Conservation (phyloP, 148 eudicot species). For the Nyssa sinensis region DNA sequence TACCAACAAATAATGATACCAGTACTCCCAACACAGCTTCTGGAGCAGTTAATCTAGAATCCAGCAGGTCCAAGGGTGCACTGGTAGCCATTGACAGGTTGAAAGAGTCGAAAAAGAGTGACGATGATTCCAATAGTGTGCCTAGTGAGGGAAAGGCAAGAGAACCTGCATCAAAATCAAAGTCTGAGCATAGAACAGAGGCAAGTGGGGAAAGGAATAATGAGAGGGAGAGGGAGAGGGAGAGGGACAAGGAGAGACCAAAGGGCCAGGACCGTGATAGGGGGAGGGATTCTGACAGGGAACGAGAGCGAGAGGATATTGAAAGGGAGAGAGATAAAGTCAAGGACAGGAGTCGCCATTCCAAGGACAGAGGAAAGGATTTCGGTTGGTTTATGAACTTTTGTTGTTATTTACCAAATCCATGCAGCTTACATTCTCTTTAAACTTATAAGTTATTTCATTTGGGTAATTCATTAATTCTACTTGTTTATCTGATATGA, state of each 20-base stretch:
- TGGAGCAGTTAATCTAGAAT: slow-evolving; percentile 32
- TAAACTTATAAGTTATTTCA: background rate
- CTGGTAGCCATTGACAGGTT: slow-evolving; percentile 49
- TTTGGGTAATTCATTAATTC: background rate
- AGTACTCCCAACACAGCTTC: slow-evolving; percentile 39
- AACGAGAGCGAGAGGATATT: slow-evolving; percentile 63
- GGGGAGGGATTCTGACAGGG: slow-evolving; percentile 83
- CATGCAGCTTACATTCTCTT: background rate
- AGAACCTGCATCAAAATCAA: slow-evolving; percentile 40
- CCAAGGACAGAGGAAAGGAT: slow-evolving; percentile 68
- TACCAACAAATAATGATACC: slow-evolving; percentile 39
- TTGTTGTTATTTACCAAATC: background rate
- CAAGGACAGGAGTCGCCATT: slow-evolving; percentile 64
- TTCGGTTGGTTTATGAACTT: slow-evolving; percentile 38
- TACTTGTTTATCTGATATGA: slow-evolving; percentile 3
- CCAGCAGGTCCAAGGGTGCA: slow-evolving; percentile 51
- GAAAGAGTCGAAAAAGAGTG: slow-evolving; percentile 73
- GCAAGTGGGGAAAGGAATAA: slow-evolving; percentile 56
- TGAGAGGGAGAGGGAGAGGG: slow-evolving; percentile 62
- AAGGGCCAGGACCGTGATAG: slow-evolving; percentile 64
- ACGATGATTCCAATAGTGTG: slow-evolving; percentile 48
- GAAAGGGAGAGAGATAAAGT: slow-evolving; percentile 69
- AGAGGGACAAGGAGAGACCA: slow-evolving; percentile 48
- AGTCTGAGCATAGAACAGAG: slow-evolving; percentile 51
- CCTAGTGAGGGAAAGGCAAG: slow-evolving; percentile 43